These are phyloP conservation scores for Tylopilus sp. DNA, from an alignment of 768 basidiomycete genomes.

Conservation along the genomic window DNA sequence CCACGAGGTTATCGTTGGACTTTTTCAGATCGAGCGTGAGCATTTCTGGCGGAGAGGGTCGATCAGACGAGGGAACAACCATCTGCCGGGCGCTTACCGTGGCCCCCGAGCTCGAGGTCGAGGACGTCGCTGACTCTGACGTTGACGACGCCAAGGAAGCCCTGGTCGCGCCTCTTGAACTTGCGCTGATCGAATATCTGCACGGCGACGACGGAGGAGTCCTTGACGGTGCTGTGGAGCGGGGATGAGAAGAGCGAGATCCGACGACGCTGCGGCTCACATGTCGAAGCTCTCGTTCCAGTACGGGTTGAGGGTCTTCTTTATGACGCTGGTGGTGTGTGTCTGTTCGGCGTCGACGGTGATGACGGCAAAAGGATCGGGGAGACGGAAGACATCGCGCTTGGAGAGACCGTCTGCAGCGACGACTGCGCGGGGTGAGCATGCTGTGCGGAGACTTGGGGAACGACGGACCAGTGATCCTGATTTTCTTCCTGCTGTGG, in stretches of 20 bases:
- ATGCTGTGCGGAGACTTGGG: too few relatives aligned
- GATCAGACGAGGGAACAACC: background rate
- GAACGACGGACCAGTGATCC: constrained; percentile 60
- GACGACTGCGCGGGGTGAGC: constrained; percentile 60
- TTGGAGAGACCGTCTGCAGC: constrained; percentile 93
- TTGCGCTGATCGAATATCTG: constrained; percentile 99
- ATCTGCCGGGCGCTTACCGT: constrained; percentile 58
- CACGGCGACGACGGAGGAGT: constrained; percentile 95
- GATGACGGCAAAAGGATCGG: constrained; percentile 97
- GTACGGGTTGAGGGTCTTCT: constrained; percentile 91
- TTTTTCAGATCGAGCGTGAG: constrained; percentile 95
- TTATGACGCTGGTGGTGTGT: constrained; percentile 94
- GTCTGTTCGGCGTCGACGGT: constrained; percentile 98
- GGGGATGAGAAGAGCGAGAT: background rate
- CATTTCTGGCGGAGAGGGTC: constrained; percentile 63
- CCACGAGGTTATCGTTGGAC: constrained; percentile 97
- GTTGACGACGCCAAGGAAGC: constrained; percentile 97
- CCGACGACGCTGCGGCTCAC: constrained; percentile 42
- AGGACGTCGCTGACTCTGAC: constrained; percentile 86
- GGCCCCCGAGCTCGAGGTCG: constrained; percentile 88
- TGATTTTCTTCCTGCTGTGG: constrained; percentile 64
- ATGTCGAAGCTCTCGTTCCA: constrained; percentile 99
- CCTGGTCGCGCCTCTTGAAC: constrained; percentile 97
- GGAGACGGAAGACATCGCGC: constrained; percentile 93
- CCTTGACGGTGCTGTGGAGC: constrained; percentile 77